phyloP scores from a whole-genome alignment of 192 early-diverging fungal species.

The Umbelopsis vinacea region DNA sequence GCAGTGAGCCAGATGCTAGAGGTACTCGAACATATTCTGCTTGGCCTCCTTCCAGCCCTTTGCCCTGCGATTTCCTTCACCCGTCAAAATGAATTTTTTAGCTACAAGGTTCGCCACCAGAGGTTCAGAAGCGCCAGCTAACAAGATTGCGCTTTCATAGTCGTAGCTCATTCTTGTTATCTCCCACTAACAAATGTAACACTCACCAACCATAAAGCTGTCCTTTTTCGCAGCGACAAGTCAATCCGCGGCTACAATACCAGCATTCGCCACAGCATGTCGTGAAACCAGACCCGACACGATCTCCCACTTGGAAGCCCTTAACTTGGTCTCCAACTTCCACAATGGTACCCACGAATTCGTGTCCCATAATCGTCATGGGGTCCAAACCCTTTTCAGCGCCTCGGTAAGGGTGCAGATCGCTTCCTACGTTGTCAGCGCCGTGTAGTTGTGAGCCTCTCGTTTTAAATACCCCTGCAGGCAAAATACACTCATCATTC shows the following conservation, averaged over 20 bases:
- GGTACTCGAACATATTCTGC: constrained; percentile 61
- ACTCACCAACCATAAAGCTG: constrained; percentile 51
- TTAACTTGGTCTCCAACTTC: constrained; percentile 46
- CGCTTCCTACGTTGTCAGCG: background rate
- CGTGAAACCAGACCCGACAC: constrained; percentile 54
- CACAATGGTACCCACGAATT: constrained; percentile 53
- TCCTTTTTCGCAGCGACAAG: constrained; percentile 52
- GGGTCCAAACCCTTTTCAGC: constrained; percentile 44
- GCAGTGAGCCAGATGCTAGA: constrained; percentile 49
- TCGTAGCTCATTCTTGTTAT: too few relatives aligned
- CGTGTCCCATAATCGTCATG: constrained; percentile 56
- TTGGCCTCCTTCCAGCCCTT: constrained; percentile 56
- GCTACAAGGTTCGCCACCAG: too few relatives aligned
- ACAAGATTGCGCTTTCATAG: too few relatives aligned
- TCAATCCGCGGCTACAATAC: constrained; percentile 47
- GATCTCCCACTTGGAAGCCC: constrained; percentile 41
- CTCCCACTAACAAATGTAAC: background rate
- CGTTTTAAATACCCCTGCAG: constrained; percentile 30
- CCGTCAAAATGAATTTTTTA: too few relatives aligned
- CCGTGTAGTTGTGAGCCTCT: background rate
- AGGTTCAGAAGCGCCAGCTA: too few relatives aligned
- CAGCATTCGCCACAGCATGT: constrained; percentile 47
- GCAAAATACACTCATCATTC: constrained; percentile 19
- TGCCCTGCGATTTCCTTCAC: constrained; percentile 18
- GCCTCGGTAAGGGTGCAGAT: constrained; percentile 43